Evolutionary conservation across 768 basidiomycete species (phyloP).

Genomic region (Termitomyces sp.): DNA sequence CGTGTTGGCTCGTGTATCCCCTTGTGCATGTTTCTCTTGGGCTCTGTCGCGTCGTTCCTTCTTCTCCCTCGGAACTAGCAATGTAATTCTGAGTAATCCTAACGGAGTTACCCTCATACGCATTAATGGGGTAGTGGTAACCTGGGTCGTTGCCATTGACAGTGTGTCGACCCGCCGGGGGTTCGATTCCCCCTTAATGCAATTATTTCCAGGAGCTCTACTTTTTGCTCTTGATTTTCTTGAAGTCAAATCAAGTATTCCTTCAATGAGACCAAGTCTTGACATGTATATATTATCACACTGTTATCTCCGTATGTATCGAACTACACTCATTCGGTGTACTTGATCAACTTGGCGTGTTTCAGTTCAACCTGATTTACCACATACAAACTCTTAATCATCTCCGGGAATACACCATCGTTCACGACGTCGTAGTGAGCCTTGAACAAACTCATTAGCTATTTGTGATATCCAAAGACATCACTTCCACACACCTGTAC

Average conservation of each 20-base stretch:
- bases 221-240: no score
- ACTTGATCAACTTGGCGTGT: conserved; percentile 6
- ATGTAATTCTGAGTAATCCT: no score
- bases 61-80: no score
- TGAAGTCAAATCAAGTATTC: no score
- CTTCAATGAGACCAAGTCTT: no score
- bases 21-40: no score
- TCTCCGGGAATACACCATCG: neutral
- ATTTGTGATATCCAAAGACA: neutral
- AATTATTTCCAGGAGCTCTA: no score
- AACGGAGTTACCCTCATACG: neutral
- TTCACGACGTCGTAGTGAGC: conserved; percentile 7
- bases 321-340: neutral
- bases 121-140: conserved; percentile 7
- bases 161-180: conserved; percentile 72
- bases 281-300: neutral
- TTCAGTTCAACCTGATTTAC: conserved; percentile 1
- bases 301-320: neutral
- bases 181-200: conserved; percentile 83
- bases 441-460: neutral
- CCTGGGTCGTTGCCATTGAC: neutral
- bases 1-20: no score
- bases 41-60: no score
- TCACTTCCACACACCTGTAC: conserved; percentile 4
- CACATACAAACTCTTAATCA: neutral